Base-by-base conservation (phyloP, 1,284 basidiomycete species). In the Ganoderma lucidum region DNA sequence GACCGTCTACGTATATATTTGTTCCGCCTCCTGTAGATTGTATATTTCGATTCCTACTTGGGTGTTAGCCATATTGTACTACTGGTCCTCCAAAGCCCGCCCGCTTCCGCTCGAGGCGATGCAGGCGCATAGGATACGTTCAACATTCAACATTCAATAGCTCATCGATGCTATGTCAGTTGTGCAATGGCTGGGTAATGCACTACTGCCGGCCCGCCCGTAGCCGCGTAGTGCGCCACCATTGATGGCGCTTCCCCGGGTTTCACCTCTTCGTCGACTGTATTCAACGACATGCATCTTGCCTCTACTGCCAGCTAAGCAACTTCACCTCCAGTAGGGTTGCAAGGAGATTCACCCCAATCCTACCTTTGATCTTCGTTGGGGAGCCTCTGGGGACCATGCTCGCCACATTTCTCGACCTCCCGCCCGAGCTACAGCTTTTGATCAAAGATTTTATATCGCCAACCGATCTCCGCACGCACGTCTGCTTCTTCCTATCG, bases 401-500 rank as follows among this genome's bases (percentile, higher is more conserved):
- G 53, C 53, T 30, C 8, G 30, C 15, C 12, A 32, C 30, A 0
- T 32, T 45, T n/a, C 32, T 28, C 63, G 35, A n/a, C 32, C 65
- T 76, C 10, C 75, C 73, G 1, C 48, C 37, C 2, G 75, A 76
- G 44, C 64, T 76, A 6, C 39, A 71, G 19, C 39, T 70, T 9
- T 30, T 74, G 28, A 65, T 76, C 23, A 73, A 74, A 56, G 71
- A 71, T n/a, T 30, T 45, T 23, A 75, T 76, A 17, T 64, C 72
- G 2, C 23, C 66, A 6, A 44, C 64, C 9, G 75, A 76, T 61
- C 64, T 75, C 17, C 69, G 73, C 30, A 76, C 73, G 2, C 73
- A 75, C 58, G 72, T 72, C 53, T 74, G 75, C 59, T 73, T 70
- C 68, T 71, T 71, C 70, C 44, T 55, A 9, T 32, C 55, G 6